Evolutionary conservation across 768 basidiomycete genomes (phyloP), one percentile per base, ranked within the genome.

Genomic region (Boletus reticulatus): DNA sequence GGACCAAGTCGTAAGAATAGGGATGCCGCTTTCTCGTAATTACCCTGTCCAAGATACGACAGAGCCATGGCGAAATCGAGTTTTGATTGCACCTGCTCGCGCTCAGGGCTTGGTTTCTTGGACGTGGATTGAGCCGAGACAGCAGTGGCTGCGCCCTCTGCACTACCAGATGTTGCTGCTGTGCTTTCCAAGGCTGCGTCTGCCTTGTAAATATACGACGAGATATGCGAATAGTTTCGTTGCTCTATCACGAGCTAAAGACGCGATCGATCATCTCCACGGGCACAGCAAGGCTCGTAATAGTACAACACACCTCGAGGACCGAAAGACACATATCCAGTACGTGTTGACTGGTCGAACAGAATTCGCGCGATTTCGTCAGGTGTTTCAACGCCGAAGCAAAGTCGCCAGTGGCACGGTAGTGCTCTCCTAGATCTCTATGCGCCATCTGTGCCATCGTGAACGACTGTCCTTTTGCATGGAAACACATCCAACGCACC

Each of bases 151-250:
- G 62, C 58, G 14, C 65, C 49, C 20, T 67, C 68, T 27, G 60
- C 57, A 17, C 72, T 59, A 11, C 70, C 61, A 14, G 76, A 67
- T 3, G 73, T 72, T 2, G 70, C 60, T 7, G 74, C 60, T 1
- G 81, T 72, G 4, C 84, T 83, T 39, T 96, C 94, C 24, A 97
- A 78, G 0, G 92, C 89, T 0, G 92, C 87, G 57, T 97, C 94
- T n/a, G 94, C 93, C 72, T 97, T 97, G 82, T 88, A 92, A 29
- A 97, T 85, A 67, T 97, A 95, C n/a, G 90, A 94, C 9, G 88
- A 80, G 36, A 97, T 81, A 64, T 94, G 91, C 3, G 88, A 76
- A 70, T 94, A 94, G 70, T 91, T 92, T 56, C 83, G 78, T 71
- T 92, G 89, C 73, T 94, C 92, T 57, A 95, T 80, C 39, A 94